These are phyloP conservation scores for Limnanthes douglasii DNA, from an alignment of 345 rosid genomes.

Conservation along the genomic window DNA sequence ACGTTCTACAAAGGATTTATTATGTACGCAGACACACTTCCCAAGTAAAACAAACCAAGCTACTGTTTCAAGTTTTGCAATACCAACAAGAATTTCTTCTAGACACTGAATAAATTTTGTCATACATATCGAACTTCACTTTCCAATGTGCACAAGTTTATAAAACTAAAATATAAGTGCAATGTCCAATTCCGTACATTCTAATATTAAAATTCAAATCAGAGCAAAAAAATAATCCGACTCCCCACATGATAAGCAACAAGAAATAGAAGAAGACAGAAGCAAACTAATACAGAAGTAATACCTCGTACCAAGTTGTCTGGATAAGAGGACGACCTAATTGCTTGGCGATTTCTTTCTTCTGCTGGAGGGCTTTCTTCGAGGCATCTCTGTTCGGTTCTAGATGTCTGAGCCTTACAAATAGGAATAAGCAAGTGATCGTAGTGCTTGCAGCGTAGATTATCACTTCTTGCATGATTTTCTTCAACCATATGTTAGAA, in stretches of 20 bases:
- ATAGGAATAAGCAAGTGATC: conserved; percentile 67
- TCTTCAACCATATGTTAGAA: conserved; percentile 75
- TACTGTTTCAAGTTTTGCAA: neutral
- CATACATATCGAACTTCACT: no score
- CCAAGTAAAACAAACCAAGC: neutral
- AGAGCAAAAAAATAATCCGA: no score
- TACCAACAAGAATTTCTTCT: no score
- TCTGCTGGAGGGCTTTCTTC: conserved; percentile 82
- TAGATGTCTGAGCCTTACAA: conserved; percentile 73
- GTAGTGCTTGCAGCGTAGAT: conserved; percentile 98
- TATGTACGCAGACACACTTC: conserved; percentile 1
- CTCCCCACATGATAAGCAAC: no score
- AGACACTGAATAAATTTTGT: no score
- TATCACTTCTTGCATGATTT: conserved; percentile 60
- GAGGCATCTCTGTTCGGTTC: conserved; percentile 92
- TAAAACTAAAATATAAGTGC: no score
- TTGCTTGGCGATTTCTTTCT: conserved; percentile 83
- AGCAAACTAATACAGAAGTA: neutral
- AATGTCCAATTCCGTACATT: no score
- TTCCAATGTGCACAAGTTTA: no score
- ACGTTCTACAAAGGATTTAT: no score
- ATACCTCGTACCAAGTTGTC: conserved; percentile 85
- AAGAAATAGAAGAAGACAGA: no score
- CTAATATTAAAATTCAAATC: no score
- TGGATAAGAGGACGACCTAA: conserved; percentile 82